Percentiles rank a stretch among this genome's conserved stretches.
phyloP scores from a whole-genome alignment of 2,329 filamentous ascomycete species.

The Venturia nashicola region DNA sequence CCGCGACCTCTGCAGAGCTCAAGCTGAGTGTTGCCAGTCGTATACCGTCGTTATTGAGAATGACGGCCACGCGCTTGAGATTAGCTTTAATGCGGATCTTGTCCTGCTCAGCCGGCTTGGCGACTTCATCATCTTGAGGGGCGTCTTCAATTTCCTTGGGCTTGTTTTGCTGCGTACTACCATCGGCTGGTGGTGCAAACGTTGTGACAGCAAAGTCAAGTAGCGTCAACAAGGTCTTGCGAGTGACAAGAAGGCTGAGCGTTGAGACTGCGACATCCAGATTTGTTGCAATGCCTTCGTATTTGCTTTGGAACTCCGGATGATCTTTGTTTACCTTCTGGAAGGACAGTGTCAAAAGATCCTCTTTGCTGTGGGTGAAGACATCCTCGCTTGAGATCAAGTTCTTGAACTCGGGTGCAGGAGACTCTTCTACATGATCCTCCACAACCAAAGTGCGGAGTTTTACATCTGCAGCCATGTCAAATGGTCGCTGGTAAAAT shows the following conservation, averaged over 20 bases:
- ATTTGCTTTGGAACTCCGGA: conserved; percentile 82
- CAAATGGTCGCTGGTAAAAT: conserved; percentile 77
- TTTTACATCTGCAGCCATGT: conserved; percentile 86
- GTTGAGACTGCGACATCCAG: conserved; percentile 84
- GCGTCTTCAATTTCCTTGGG: too few species aligned
- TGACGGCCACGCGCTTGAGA: conserved; percentile 82
- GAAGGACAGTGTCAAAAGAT: conserved; percentile 82
- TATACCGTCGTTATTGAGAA: conserved; percentile 96
- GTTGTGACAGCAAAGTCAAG: conserved; percentile 93
- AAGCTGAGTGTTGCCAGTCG: conserved; percentile 85
- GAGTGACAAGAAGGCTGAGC: conserved; percentile 89
- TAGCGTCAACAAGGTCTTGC: conserved; percentile 81
- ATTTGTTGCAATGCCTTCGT: conserved; percentile 88
- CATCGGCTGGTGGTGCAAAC: too few species aligned
- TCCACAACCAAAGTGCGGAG: conserved; percentile 80
- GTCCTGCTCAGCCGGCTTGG: conserved; percentile 27
- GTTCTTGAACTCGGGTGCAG: conserved; percentile 83
- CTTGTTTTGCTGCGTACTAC: conserved; percentile 22
- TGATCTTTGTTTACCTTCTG: conserved; percentile 80
- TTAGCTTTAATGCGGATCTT: conserved; percentile 92
- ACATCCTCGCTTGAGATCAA: conserved; percentile 88
- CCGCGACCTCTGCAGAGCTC: conserved; percentile 79
- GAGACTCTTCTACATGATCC: conserved; percentile 82
- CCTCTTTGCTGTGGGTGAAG: conserved; percentile 62
- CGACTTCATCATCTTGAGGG: conserved; percentile 24